Conservation (phyloP, 495 filamentous ascomycete genomes). For the Aspergillus campestris region DNA sequence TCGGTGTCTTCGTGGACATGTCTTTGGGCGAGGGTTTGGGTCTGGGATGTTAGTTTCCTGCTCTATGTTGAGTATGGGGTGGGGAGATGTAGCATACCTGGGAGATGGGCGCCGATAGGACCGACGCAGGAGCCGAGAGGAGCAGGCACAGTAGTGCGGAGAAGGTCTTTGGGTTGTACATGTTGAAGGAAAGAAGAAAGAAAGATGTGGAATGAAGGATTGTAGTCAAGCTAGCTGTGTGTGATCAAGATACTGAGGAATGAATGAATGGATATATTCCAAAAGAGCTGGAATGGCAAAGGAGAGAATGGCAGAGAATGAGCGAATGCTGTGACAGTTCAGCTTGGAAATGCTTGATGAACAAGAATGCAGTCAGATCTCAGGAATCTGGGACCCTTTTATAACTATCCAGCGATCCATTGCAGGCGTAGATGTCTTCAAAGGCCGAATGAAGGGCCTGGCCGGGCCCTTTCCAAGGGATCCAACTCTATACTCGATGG, state of each 20-base stretch:
- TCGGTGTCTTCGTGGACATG: constrained; percentile 18
- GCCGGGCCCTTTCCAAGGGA: constrained; percentile 6
- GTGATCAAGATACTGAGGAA: constrained; percentile 4
- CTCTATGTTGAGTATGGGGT: neutral
- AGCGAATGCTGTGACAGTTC: neutral
- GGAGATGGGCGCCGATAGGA: constrained; percentile 24
- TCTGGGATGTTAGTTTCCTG: neutral
- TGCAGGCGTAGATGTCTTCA: too few relatives aligned
- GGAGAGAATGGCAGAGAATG: neutral
- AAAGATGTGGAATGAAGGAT: constrained; percentile 4
- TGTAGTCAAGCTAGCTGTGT: neutral
- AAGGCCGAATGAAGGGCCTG: neutral
- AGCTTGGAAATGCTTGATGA: neutral
- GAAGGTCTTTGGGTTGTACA: constrained; percentile 26
- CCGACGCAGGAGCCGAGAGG: constrained; percentile 24
- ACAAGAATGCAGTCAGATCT: neutral
- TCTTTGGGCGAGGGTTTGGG: constrained; percentile 3
- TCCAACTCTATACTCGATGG: neutral
- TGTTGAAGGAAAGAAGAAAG: constrained; percentile 12
- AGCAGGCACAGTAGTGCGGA: constrained; percentile 29
- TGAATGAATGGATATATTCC: constrained; percentile 13
- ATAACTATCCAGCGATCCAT: neutral
- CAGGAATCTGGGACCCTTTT: neutral
- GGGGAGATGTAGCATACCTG: constrained; percentile 1
- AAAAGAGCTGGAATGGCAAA: constrained; percentile 4